Conservation (phyloP, 2,329 filamentous ascomycete species). For the Phialophora expanda region DNA sequence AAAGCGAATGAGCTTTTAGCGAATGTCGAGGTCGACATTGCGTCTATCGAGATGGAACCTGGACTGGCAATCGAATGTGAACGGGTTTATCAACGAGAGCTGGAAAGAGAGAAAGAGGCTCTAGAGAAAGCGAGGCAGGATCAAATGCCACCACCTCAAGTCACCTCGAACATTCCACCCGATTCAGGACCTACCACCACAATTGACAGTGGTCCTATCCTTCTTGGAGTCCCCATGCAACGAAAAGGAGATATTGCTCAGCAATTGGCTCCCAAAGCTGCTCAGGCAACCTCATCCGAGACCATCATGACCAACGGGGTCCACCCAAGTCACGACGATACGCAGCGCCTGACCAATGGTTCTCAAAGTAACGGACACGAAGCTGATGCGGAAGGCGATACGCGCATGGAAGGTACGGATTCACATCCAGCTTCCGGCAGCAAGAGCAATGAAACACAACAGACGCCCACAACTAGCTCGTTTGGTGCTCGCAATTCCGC, state of each 20-base stretch:
- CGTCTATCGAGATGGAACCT: slow-evolving; percentile 72
- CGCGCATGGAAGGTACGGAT: slow-evolving; percentile 66
- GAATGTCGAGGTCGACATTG: slow-evolving; percentile 93
- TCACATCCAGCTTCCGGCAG: slow-evolving; percentile 55
- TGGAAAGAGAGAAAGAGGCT: slow-evolving; percentile 69
- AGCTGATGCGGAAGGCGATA: slow-evolving; percentile 60
- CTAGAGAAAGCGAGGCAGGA: slow-evolving; percentile 60
- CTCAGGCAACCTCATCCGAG: slow-evolving; percentile 54
- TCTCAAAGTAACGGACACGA: slow-evolving; percentile 45
- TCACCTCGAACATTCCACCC: slow-evolving; percentile 59
- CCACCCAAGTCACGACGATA: slow-evolving; percentile 49
- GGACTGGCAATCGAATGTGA: slow-evolving; percentile 75
- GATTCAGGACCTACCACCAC: slow-evolving; percentile 54
- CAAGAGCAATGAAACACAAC: slow-evolving; percentile 48
- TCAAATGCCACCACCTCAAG: slow-evolving; percentile 53
- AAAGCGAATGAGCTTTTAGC: slow-evolving; percentile 90
- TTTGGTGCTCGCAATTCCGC: slow-evolving; percentile 54
- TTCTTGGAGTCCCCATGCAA: slow-evolving; percentile 69
- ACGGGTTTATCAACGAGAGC: slow-evolving; percentile 74
- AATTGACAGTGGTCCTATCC: slow-evolving; percentile 56
- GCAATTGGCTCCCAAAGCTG: slow-evolving; percentile 55
- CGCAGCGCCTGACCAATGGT: slow-evolving; percentile 45
- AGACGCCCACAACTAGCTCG: slow-evolving; percentile 56
- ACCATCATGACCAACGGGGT: slow-evolving; percentile 40
- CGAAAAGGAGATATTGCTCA: slow-evolving; percentile 47